Evolutionary conservation across 164 flowering plant genomes (phyloP).

Genomic region (Aristolochia fimbriata): DNA sequence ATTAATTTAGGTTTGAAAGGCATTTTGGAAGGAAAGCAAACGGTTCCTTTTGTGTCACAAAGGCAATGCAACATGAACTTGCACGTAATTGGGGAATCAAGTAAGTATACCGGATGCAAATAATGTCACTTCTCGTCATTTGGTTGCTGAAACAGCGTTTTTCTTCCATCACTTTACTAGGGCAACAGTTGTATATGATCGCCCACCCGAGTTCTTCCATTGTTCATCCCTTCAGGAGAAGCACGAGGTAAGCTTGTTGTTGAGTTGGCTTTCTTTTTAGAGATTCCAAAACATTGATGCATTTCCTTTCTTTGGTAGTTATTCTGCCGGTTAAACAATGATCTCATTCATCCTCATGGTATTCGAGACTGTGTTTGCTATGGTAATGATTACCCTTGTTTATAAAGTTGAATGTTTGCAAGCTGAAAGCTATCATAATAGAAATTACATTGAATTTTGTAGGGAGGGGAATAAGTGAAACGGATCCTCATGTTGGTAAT

Average conservation of each 20-base stretch:
- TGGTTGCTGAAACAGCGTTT: not conserved
- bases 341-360: constrained; percentile 31
- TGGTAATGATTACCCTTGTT: constrained; percentile 35
- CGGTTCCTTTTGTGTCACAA: constrained; percentile 87
- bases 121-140: not conserved
- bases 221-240: constrained; percentile 71
- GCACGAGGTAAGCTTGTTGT: constrained; percentile 48
- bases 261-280: not conserved
- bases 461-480: not conserved
- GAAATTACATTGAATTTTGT: not conserved
- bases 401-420: not conserved
- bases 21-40: constrained; percentile 72
- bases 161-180: constrained; percentile 22
- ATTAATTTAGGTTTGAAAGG: constrained; percentile 58
- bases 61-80: constrained; percentile 96
- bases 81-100: constrained; percentile 89
- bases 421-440: not conserved
- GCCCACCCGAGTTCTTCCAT: constrained; percentile 90
- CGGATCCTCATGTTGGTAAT: constrained; percentile 9
- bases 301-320: constrained; percentile 35
- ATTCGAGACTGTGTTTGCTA: constrained; percentile 48
- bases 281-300: not conserved
- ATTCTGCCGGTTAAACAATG: constrained; percentile 56
- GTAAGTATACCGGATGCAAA: constrained; percentile 30
- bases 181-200: constrained; percentile 89